phyloP scores from a whole-genome alignment of 2,329 filamentous ascomycete genomes.

The Aspergillus cejpii region DNA sequence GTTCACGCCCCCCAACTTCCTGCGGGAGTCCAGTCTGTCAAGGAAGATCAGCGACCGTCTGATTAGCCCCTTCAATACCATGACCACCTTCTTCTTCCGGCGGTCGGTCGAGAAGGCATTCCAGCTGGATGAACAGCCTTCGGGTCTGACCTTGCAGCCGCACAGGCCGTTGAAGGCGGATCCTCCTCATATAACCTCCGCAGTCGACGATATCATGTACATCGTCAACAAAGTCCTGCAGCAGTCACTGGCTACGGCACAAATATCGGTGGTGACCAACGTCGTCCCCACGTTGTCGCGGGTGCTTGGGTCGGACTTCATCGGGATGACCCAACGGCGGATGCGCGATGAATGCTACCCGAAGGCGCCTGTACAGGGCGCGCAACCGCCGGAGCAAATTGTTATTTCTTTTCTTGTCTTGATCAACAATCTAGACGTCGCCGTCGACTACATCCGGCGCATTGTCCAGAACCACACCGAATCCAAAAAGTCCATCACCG shows the following conservation, averaged over 20 bases:
- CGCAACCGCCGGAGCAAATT: conserved; percentile 77
- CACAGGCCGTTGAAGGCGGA: conserved; percentile 66
- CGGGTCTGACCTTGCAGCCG: conserved; percentile 68
- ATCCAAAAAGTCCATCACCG: conserved; percentile 19
- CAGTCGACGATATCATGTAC: conserved; percentile 98
- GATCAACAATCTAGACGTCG: conserved; percentile 91
- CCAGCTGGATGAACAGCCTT: conserved; percentile 83
- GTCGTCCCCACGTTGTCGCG: conserved; percentile 73
- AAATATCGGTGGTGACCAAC: conserved; percentile 67
- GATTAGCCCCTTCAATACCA: conserved; percentile 73
- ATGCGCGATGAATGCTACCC: conserved; percentile 97
- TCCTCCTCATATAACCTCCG: conserved; percentile 85
- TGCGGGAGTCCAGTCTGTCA: conserved; percentile 70
- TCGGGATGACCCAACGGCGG: conserved; percentile 94
- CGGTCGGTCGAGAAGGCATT: conserved; percentile 96
- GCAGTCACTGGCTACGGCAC: conserved; percentile 77
- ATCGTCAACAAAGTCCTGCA: conserved; percentile 90
- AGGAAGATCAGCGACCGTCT: conserved; percentile 72
- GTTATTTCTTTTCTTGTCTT: conserved; percentile 85
- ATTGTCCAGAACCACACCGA: conserved; percentile 67
- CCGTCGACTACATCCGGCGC: conserved; percentile 80
- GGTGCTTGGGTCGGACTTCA: conserved; percentile 80
- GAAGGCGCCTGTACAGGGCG: conserved; percentile 67
- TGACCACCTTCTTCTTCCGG: conserved; percentile 96
- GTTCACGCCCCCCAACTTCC: conserved; percentile 63